phyloP scores from a whole-genome alignment of 2,329 filamentous ascomycete species.

The Pyricularia pennisetigena region DNA sequence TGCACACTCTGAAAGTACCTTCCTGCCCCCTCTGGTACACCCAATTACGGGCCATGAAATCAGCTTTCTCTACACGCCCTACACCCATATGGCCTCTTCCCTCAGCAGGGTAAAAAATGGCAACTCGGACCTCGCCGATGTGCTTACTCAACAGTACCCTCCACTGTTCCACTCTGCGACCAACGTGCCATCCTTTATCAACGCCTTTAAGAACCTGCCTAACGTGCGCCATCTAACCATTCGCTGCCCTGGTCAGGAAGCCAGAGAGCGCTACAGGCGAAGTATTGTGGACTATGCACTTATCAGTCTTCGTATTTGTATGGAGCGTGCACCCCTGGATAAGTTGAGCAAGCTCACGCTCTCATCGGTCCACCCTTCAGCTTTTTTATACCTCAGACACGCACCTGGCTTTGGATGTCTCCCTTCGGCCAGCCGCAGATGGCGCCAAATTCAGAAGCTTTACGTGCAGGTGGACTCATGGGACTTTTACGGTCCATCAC shows the following conservation, averaged over 20 bases:
- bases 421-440: constrained; percentile 61
- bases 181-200: constrained; percentile 76
- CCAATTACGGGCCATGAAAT: constrained; percentile 68
- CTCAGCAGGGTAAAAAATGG: constrained; percentile 67
- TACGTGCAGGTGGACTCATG: constrained; percentile 63
- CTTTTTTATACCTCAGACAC: constrained; percentile 69
- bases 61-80: constrained; percentile 72
- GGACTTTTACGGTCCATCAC: constrained; percentile 50
- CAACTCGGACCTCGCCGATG: constrained; percentile 66
- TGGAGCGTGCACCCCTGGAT: constrained; percentile 61
- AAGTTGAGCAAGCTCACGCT: constrained; percentile 62
- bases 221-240: constrained; percentile 67
- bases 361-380: constrained; percentile 62
- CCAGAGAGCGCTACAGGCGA: constrained; percentile 60
- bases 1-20: constrained; percentile 63
- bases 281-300: constrained; percentile 81
- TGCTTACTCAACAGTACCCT: constrained; percentile 79
- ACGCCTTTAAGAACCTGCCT: constrained; percentile 57
- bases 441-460: constrained; percentile 69
- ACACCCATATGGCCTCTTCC: constrained; percentile 52
- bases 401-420: constrained; percentile 64
- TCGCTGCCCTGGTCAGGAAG: constrained; percentile 63
- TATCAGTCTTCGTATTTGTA: constrained; percentile 73
- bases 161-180: constrained; percentile 84
- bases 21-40: constrained; percentile 76